Evolutionary conservation across 2,329 filamentous ascomycete species (phyloP), one percentile per base, ranked within the genome.

Genomic region (Neonectria hederae): DNA sequence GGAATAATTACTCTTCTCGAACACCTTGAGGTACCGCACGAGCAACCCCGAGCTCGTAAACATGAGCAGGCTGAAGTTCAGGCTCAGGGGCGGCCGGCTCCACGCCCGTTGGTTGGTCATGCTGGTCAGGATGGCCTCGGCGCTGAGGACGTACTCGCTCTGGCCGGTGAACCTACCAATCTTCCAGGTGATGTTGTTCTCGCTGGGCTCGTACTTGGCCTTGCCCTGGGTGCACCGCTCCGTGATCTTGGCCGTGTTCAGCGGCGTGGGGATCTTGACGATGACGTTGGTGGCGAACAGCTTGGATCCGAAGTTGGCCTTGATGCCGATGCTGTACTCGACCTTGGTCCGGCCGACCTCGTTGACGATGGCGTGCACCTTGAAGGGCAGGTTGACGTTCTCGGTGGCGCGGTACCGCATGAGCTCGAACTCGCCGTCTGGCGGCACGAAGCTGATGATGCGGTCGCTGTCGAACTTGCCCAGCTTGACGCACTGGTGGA

Each of bases 111-210:
- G 94, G 75, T 97, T 97, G 52, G 97, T 99, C 94, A 97, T 99
- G 79, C 92, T 94, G 6, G 94, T 97, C 73, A 99, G 83, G 59
- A 92, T 91, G 45, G 96, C 96, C 80, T 99, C 97, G 10, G 96
- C 96, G 73, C 92, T 97, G 63, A 99, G 85, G 13, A 99, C 95
- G 69, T 91, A 99, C 80, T 99, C 96, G 81, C 91, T 95, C 81
- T 97, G 94, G n/a, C 96, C 96, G 0, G 94, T 96, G 81, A 99
- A 99, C n/a, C 96, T 88, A 13, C 94, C 92, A 71, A 99, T 98
- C 86, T 97, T 98, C 96, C 96, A 99, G 13, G 98, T 92, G 69
- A 99, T 98, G 76, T 95, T 93, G 83, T 99, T 99, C 77, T 97
- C 94, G 68, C 94, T 92, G 0, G 96, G 97, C 81, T 99, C 97